A percentile compares a stretch with the other conserved stretches of the same genome.
These are phyloP conservation scores for Thalassiosira livingstoniorum DNA, from an alignment of 352 stramenopile species.

Conservation along the genomic window DNA sequence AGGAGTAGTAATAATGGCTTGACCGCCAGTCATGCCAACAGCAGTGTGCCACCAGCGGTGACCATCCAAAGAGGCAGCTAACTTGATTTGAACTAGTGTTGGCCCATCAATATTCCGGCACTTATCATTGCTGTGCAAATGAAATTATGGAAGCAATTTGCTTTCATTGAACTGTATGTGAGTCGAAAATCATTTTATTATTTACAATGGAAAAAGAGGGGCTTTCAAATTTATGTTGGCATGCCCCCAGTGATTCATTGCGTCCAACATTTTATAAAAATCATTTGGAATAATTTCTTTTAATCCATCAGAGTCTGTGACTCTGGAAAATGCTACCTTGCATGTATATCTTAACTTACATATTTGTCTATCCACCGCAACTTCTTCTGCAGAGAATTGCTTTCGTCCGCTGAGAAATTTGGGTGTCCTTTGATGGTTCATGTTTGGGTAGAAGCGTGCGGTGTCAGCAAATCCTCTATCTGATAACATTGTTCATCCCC, in stretches of 20 bases:
- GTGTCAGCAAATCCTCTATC: constrained; percentile 19
- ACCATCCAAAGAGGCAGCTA: too few relatives aligned
- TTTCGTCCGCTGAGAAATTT: constrained; percentile 19
- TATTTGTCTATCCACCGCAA: constrained; percentile 6
- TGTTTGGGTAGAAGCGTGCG: constrained; percentile 18
- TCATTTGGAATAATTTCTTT: constrained; percentile 16
- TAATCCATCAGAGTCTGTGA: constrained; percentile 8
- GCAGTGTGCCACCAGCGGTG: too few relatives aligned
- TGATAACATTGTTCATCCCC: constrained; percentile 20
- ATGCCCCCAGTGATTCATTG: constrained; percentile 35
- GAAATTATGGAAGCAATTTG: too few relatives aligned
- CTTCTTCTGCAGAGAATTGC: constrained; percentile 19
- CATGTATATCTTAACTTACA: constrained; percentile 17
- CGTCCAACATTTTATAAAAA: constrained; percentile 11
- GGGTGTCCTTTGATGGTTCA: constrained; percentile 18
- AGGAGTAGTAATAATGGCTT: too few relatives aligned
- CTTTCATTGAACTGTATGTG: too few relatives aligned
- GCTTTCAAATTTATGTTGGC: constrained; percentile 5
- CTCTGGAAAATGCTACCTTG: constrained; percentile 24
- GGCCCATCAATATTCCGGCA: too few relatives aligned
- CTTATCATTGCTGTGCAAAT: too few relatives aligned
- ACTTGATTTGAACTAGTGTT: too few relatives aligned
- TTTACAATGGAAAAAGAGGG: constrained; percentile 14
- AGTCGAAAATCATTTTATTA: too few relatives aligned
- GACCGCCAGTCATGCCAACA: too few relatives aligned